Base-by-base conservation (phyloP, 805 yeast genomes). In the Zygosaccharomyces bailii region DNA sequence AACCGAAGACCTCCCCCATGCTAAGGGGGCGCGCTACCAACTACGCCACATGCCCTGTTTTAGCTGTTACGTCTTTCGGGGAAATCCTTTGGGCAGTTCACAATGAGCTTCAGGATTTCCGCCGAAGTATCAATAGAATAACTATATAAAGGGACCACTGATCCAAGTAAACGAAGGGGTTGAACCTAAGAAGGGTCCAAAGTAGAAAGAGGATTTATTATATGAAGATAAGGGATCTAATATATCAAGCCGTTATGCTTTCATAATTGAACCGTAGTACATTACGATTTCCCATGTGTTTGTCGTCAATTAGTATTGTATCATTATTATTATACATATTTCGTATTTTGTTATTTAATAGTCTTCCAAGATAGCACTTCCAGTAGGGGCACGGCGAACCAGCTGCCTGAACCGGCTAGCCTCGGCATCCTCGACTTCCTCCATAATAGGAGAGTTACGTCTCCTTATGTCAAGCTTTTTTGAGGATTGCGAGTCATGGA, bases 391-490 rank as follows among this genome's bases (percentile, higher is more conserved):
- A 11, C 50, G 51, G 37, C 42, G 34, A 10, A 60, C 41, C 3
- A 60, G 56, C 20, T 46, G 46, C 23, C 52, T 52, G 48, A 57
- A 65, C 29, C 68, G 54, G 17, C 47, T 44, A 4, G 52, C 39
- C 29, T 65, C 67, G 41, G 54, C 68, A 43, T 65, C 69, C 30
- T 62, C 66, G 4, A 65, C 59, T 13, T 64, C 67, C 42, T 63
- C 68, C 10, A 65, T 46, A 1, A 55, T 44, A 5, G 62, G 54
- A 5, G 63, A 56, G 8, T 17, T 25, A 5, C 27, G 24, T 11
- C 48, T 18, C 13, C 21, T 24, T 10, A 13, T 9, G 27, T 20
- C 13, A 8, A 16, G 27, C 5, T 13, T 29, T 31, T 19, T 29
- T 17, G 23, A 14, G 16, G 13, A 27, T 17, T 21, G 34, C 30